Base-by-base conservation (phyloP, 306 rosid genomes). In the Glycine latifolia region DNA sequence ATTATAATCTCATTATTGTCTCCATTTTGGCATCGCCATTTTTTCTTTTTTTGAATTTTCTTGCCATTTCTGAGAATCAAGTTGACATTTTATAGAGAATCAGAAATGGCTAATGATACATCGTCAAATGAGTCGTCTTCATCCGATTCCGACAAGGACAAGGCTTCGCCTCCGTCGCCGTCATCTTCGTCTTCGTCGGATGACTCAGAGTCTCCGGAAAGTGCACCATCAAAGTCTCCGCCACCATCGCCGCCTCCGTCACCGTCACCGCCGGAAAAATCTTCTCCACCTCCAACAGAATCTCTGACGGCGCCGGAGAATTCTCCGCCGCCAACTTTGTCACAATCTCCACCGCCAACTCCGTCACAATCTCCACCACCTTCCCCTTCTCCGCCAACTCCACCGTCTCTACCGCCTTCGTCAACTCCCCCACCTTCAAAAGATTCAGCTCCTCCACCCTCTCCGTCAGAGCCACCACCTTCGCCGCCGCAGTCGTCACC, bases 71-170 rank as follows among this genome's bases (percentile, higher is more conserved):
- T 80, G 83, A 61, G 49, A 26, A 78, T 62, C 62, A 53, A 48
- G 10, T 71, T 76, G 14, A 78, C 31, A 67, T 47, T 50, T 46
- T 41, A 59, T 65, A 16, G 11, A 16, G 49, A 52, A 73, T 81
- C 87, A 83, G 87, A 87, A 78, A 87, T 87, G 88, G 87, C 86
- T 84, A 26, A 13, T 0, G 10, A 44, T 10, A 67, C 14, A n/a
- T 33, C 68, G 0, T 41, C 80, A 3, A 76, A 77, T 8, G 53
- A 2, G 6, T 5, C 31, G 31, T 26, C 71, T 37, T 8, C 65
- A 14, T 71, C 75, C 11, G 11, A 11, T 52, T 17, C 56, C 0
- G 12, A n/a, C 1, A 26, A 26, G 31, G 31, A 26, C 31, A 49
- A 70, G 8, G 70, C 15, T 72, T 37, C 85, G 3, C 54, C 78